Evolutionary conservation across 108 stramenopile genomes (phyloP).

Genomic region (Cyclotella distinguenda): DNA sequence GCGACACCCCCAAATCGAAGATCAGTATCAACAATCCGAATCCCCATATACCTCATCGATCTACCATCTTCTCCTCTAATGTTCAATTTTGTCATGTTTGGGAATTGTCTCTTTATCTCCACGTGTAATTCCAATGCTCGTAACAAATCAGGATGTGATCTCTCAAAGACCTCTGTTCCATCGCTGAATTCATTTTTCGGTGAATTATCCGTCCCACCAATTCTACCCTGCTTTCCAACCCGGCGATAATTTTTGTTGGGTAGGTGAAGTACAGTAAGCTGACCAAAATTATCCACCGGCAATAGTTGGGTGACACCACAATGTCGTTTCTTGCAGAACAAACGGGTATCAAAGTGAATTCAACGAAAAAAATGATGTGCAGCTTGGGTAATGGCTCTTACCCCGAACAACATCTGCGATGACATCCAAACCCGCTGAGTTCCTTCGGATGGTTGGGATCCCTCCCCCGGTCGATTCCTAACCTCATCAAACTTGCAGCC

Average conservation of each 20-base stretch:
- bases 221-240: slow-evolving; percentile 64
- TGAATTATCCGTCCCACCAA: slow-evolving; percentile 47
- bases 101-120: slow-evolving; percentile 52
- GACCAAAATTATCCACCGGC: slow-evolving; percentile 74
- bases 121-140: slow-evolving; percentile 76
- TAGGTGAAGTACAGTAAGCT: slow-evolving; percentile 75
- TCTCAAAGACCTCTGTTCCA: slow-evolving; percentile 69
- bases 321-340: slow-evolving; percentile 30
- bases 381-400: not conserved
- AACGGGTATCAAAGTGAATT: not conserved
- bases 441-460: slow-evolving; percentile 73
- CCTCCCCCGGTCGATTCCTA: slow-evolving; percentile 62
- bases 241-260: slow-evolving; percentile 90
- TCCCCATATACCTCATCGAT: slow-evolving; percentile 56
- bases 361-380: not conserved
- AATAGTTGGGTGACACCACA: slow-evolving; percentile 74
- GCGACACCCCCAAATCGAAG: slow-evolving; percentile 18
- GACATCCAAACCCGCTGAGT: slow-evolving; percentile 89
- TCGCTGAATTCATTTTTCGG: slow-evolving; percentile 66
- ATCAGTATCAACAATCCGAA: slow-evolving; percentile 72
- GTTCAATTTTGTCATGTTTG: slow-evolving; percentile 39
- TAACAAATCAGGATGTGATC: slow-evolving; percentile 48
- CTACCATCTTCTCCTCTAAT: slow-evolving; percentile 7
- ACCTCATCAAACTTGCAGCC: slow-evolving; percentile 69
- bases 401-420: slow-evolving; percentile 76